phyloP scores from a whole-genome alignment of 495 filamentous ascomycete species.

The Patellaria atrata region DNA sequence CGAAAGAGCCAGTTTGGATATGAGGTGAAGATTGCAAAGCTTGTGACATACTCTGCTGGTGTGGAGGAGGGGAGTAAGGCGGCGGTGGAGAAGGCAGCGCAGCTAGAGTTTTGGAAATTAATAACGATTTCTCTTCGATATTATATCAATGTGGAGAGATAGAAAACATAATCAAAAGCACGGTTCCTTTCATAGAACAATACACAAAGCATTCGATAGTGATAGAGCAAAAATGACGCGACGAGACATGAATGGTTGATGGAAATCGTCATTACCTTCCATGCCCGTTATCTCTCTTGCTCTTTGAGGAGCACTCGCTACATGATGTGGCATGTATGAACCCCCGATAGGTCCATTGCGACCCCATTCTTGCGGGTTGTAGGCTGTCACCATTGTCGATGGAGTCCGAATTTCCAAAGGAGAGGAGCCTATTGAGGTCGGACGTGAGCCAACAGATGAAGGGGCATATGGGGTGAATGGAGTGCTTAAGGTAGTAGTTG shows the following conservation, averaged over 20 bases:
- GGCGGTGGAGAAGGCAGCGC: constrained; percentile 29
- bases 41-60: constrained; percentile 14
- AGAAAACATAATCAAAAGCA: neutral
- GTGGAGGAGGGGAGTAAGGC: constrained; percentile 26
- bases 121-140: no score
- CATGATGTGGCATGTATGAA: constrained; percentile 20
- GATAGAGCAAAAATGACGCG: neutral
- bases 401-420: constrained; percentile 22
- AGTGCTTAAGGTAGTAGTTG: constrained; percentile 19
- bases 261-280: no score
- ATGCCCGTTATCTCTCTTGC: constrained; percentile 24
- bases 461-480: constrained; percentile 22
- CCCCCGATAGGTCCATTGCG: constrained; percentile 19
- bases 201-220: neutral
- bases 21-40: constrained; percentile 16
- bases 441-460: constrained; percentile 13
- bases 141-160: neutral
- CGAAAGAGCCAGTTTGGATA: constrained; percentile 6
- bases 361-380: constrained; percentile 31
- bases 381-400: constrained; percentile 18
- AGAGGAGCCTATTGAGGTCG: constrained; percentile 14
- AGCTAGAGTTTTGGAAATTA: constrained; percentile 14
- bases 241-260: constrained; percentile 5
- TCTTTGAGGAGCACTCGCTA: constrained; percentile 5
- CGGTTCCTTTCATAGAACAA: no score